phyloP scores from a whole-genome alignment of 179 eudicot species.

The Corrigiola litoralis region DNA sequence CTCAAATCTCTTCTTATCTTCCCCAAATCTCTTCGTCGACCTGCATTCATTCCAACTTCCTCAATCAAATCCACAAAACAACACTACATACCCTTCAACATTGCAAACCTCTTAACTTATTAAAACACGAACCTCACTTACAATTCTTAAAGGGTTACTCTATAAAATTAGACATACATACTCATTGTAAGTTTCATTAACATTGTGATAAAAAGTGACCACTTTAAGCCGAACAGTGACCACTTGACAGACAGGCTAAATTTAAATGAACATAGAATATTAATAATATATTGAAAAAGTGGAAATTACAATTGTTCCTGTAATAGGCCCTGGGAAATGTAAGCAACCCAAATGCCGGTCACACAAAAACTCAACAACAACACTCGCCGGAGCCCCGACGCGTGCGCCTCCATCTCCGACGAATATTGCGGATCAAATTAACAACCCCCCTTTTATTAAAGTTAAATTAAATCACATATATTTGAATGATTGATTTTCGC shows the following conservation, averaged over 20 bases:
- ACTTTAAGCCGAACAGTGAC: no score
- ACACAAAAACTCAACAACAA: conserved; percentile 68
- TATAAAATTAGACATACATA: no score
- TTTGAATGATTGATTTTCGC: neutral
- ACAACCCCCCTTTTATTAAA: conserved; percentile 1
- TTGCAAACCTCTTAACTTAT: no score
- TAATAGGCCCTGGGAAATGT: conserved; percentile 90
- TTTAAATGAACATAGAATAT: neutral
- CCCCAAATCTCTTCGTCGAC: conserved; percentile 89
- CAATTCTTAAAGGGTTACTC: no score
- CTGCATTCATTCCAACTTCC: conserved; percentile 26
- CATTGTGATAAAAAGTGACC: no score
- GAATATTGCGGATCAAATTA: conserved; percentile 24
- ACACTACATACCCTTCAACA: no score
- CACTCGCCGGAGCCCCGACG: conserved; percentile 68
- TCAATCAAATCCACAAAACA: neutral
- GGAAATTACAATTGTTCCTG: conserved; percentile 68
- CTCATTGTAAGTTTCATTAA: no score
- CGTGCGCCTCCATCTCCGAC: conserved; percentile 63
- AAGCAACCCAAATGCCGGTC: conserved; percentile 90
- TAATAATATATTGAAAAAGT: neutral
- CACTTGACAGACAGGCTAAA: no score
- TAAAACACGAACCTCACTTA: no score
- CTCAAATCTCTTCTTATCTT: conserved; percentile 80
- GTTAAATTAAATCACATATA: no score